Conservation (phyloP, 2,329 filamentous ascomycete genomes). For the Lachnellula arida region DNA sequence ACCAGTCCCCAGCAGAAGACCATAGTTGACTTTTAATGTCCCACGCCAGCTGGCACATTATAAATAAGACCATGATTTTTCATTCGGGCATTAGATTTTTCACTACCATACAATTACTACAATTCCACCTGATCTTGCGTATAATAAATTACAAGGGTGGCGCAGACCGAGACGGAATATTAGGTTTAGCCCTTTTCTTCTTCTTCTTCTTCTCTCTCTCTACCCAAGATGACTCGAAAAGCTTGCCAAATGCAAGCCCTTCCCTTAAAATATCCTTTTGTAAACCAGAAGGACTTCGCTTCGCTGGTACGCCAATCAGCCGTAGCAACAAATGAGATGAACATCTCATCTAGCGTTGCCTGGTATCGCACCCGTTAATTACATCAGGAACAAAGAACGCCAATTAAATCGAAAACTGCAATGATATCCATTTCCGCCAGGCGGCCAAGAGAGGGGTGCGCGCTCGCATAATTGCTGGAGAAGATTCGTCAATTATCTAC, state of each 20-base stretch:
- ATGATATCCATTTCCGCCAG: constrained; percentile 6
- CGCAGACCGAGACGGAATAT: background rate
- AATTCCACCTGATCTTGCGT: constrained; percentile 9
- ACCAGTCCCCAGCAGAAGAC: too few relatives aligned
- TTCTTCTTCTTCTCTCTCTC: background rate
- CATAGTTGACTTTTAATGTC: too few relatives aligned
- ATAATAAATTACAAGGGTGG: background rate
- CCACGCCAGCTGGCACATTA: too few relatives aligned
- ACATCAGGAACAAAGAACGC: constrained; percentile 23
- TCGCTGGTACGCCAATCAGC: constrained; percentile 1
- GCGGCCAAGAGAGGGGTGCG: constrained; percentile 11
- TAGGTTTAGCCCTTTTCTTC: background rate
- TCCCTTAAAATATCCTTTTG: background rate
- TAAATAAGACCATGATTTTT: background rate
- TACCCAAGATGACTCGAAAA: constrained; percentile 5
- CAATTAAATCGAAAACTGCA: constrained; percentile 23
- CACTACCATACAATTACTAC: background rate
- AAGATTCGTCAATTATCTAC: constrained; percentile 21
- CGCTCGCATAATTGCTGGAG: constrained; percentile 4
- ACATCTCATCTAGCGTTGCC: constrained; percentile 14
- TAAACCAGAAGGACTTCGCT: constrained; percentile 8
- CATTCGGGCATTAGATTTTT: constrained; percentile 18
- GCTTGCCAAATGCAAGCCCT: constrained; percentile 2
- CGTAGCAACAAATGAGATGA: constrained; percentile 21
- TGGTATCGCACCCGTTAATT: constrained; percentile 19